Evolutionary conservation across 768 basidiomycete genomes (phyloP).

Genomic region (Mycena galericulata): DNA sequence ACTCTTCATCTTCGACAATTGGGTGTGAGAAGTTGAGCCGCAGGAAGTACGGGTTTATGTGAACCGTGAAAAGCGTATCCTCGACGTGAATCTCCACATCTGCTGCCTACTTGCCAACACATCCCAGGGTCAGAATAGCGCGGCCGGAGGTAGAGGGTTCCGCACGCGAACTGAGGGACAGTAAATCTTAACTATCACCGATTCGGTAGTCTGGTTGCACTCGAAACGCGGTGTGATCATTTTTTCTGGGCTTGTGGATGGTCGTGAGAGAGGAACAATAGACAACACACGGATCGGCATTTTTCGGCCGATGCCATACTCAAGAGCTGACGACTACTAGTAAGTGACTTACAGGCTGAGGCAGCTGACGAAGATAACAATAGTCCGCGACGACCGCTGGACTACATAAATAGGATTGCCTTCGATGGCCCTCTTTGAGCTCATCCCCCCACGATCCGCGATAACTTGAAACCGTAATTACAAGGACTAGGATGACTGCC

Average conservation of each 20-base stretch:
- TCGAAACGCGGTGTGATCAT: constrained; percentile 87
- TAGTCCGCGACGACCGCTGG: neutral
- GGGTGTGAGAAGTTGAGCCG: constrained; percentile 81
- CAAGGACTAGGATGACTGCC: neutral
- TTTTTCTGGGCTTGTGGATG: neutral
- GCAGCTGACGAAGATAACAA: neutral
- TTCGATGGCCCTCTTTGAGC: neutral
- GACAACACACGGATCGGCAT: neutral
- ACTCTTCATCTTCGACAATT: constrained; percentile 74
- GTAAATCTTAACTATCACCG: constrained; percentile 71
- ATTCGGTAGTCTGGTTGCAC: constrained; percentile 69
- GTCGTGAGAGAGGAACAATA: too few species aligned
- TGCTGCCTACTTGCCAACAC: constrained; percentile 69
- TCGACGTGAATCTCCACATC: constrained; percentile 86
- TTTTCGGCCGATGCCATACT: neutral
- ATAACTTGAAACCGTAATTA: too few species aligned
- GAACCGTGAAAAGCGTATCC: constrained; percentile 73
- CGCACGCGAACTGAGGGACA: constrained; percentile 80
- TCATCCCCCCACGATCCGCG: too few species aligned
- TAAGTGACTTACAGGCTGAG: too few species aligned
- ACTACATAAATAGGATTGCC: neutral
- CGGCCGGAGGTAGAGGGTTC: constrained; percentile 24
- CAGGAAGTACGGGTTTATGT: constrained; percentile 88
- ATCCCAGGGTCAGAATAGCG: constrained; percentile 27
- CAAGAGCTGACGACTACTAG: too few species aligned